Evolutionary conservation across 1,284 basidiomycete species (phyloP), one percentile per base, ranked within the genome.

Genomic region (Austroboletus novae-zelandiae): DNA sequence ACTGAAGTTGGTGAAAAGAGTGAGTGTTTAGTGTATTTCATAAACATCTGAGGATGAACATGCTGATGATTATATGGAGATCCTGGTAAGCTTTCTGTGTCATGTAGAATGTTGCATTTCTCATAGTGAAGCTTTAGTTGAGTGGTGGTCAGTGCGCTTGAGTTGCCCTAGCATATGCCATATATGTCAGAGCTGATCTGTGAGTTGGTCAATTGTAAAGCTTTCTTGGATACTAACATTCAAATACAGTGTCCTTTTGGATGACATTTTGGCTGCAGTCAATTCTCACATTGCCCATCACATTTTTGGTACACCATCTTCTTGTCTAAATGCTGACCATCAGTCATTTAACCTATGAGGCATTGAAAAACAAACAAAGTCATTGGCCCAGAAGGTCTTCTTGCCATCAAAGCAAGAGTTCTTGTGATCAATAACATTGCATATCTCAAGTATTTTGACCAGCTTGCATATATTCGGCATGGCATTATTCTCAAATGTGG

Each of bases 371-470:
- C 70, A 85, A 91, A 96, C 60, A 77, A 91, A 43, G 92, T 98
- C 31, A 89, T 98, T 52, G 95, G 95, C 3, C 94, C 94, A 2
- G 74, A 83, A 47, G 95, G 95, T 50, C 64, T 98, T 3, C 82
- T 98, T 29, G 80, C 87, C 15, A 80, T 81, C 37, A 96, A 96
- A 70, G 93, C 93, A 5, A 79, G 95, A 25, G 79, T 98, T 45
- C 73, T 98, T 3, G 91, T 95, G 52, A 96, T 93, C 18, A 95
- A 98, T 69, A 88, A 88, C 42, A 86, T 98, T 37, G 81, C 92
- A 15, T 95, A 37, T n/a, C 76, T 95, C 44, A 80, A 82, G 90
- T 65, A 93, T 52, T 89, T 91, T 43, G 89, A 97, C 65, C 78
- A 89, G 54, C 76, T 98, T 29, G 71, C 83, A 49, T 93, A 89